Evolutionary conservation across 2,329 filamentous ascomycete species (phyloP).

Genomic region (Bipolaris oryzae): DNA sequence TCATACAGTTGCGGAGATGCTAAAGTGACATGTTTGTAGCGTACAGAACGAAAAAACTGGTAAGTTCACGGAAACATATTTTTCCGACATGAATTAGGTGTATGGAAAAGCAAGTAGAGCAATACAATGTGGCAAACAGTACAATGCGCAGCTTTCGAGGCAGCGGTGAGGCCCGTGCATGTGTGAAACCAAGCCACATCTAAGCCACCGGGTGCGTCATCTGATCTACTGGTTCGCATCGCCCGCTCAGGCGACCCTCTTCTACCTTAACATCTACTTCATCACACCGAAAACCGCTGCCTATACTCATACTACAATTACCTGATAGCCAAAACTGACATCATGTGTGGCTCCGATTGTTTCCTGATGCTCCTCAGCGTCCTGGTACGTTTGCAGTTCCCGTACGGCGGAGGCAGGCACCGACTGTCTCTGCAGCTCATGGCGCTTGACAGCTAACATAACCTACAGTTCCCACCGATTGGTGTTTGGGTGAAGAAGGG

Average conservation of each 20-base stretch:
- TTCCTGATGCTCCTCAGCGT: conserved; percentile 66
- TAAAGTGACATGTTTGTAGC: neutral
- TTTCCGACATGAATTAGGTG: neutral
- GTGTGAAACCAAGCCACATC: conserved; percentile 4
- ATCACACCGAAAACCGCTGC: conserved; percentile 3
- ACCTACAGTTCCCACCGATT: conserved; percentile 14
- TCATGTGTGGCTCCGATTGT: conserved; percentile 65
- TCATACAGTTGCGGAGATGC: neutral
- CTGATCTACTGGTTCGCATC: conserved; percentile 7
- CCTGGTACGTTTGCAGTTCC: conserved; percentile 55
- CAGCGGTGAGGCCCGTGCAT: neutral
- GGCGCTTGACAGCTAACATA: conserved; percentile 6
- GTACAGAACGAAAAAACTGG: neutral
- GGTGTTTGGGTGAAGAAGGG: conserved; percentile 96
- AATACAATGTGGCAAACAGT: neutral
- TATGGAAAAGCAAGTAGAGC: neutral
- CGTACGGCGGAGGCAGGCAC: conserved; percentile 18
- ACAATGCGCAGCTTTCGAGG: neutral
- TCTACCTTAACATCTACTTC: conserved; percentile 7
- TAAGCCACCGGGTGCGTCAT: conserved; percentile 20
- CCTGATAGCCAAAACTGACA: conserved; percentile 22
- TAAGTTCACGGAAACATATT: neutral
- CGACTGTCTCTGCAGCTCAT: conserved; percentile 1
- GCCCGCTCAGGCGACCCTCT: conserved; percentile 14
- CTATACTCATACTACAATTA: neutral